Conservation (phyloP, 2,329 filamentous ascomycete genomes). For the Ophiocordyceps camponoti-leonardi region DNA sequence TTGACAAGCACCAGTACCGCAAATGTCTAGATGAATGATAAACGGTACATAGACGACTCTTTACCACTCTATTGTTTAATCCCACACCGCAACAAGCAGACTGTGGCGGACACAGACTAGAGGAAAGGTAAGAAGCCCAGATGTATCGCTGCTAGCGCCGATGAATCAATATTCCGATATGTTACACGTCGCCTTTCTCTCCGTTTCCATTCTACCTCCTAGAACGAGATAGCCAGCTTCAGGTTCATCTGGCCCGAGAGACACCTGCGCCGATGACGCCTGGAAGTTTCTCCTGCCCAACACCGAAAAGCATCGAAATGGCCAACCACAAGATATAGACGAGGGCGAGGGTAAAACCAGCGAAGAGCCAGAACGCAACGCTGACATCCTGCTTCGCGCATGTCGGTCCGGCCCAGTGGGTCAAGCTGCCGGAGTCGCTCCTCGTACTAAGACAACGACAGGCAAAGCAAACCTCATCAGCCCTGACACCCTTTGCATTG, state of each 20-base stretch:
- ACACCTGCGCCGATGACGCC: slow-evolving; percentile 95
- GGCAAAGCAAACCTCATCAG: slow-evolving; percentile 46
- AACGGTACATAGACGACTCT: not conserved
- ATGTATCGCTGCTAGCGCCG: not conserved
- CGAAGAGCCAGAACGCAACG: slow-evolving; percentile 74
- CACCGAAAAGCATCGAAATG: slow-evolving; percentile 63
- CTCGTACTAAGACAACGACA: slow-evolving; percentile 56
- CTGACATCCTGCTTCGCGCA: slow-evolving; percentile 91
- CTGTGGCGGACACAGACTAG: not conserved
- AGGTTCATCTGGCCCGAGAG: slow-evolving; percentile 43
- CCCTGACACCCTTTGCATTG: slow-evolving; percentile 19
- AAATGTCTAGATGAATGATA: too few relatives aligned
- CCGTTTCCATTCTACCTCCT: not conserved
- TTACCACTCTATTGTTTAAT: not conserved
- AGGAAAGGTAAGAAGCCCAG: not conserved
- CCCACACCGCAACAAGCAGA: not conserved
- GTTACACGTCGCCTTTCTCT: not conserved
- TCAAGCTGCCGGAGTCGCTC: slow-evolving; percentile 40
- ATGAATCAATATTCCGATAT: not conserved
- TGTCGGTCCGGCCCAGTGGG: slow-evolving; percentile 66
- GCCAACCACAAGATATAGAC: slow-evolving; percentile 50
- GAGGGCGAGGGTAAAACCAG: slow-evolving; percentile 54
- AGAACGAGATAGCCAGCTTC: not conserved
- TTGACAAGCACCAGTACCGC: too few relatives aligned
- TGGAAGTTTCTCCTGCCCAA: slow-evolving; percentile 76